Evolutionary conservation across 225 moss, liverwort and hornwort genomes (phyloP).

Genomic region (Anthoceros angustus): DNA sequence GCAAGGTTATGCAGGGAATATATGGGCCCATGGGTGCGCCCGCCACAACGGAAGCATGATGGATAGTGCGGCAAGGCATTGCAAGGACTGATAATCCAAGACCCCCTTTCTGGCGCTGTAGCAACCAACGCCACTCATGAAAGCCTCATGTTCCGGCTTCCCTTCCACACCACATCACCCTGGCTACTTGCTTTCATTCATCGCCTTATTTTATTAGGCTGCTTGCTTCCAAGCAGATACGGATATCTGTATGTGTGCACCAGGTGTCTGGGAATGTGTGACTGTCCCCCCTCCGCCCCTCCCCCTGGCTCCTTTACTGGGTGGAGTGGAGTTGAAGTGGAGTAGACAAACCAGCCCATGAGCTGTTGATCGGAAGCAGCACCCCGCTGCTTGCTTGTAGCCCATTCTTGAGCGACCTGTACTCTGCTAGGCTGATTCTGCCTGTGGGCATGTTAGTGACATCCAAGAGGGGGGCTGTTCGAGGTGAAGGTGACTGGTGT

Average conservation of each 20-base stretch:
- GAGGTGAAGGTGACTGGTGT: slow-evolving; percentile 5
- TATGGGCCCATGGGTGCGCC: background rate
- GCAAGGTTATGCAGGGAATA: background rate
- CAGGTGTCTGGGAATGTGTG: too few relatives aligned
- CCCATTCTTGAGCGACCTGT: too few relatives aligned
- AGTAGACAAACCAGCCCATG: too few relatives aligned
- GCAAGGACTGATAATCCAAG: slow-evolving; percentile 3
- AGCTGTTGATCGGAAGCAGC: too few relatives aligned
- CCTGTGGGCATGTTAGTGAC: background rate
- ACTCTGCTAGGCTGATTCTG: background rate
- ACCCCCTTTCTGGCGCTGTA: slow-evolving; percentile 2
- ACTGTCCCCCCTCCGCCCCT: too few relatives aligned
- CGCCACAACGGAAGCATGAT: slow-evolving; percentile 1
- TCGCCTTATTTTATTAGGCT: too few relatives aligned
- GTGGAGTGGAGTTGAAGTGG: too few relatives aligned
- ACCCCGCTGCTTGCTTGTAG: too few relatives aligned
- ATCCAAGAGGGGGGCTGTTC: background rate
- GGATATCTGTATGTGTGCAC: too few relatives aligned
- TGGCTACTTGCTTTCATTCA: background rate
- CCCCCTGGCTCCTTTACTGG: too few relatives aligned
- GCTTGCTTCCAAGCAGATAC: too few relatives aligned
- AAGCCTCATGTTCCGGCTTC: background rate
- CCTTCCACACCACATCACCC: background rate
- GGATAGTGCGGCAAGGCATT: slow-evolving; percentile 1
- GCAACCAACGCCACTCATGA: background rate